Evolutionary conservation across 768 basidiomycete genomes (phyloP), one percentile per base, ranked within the genome.

Genomic region (Hebeloma cylindrosporum): DNA sequence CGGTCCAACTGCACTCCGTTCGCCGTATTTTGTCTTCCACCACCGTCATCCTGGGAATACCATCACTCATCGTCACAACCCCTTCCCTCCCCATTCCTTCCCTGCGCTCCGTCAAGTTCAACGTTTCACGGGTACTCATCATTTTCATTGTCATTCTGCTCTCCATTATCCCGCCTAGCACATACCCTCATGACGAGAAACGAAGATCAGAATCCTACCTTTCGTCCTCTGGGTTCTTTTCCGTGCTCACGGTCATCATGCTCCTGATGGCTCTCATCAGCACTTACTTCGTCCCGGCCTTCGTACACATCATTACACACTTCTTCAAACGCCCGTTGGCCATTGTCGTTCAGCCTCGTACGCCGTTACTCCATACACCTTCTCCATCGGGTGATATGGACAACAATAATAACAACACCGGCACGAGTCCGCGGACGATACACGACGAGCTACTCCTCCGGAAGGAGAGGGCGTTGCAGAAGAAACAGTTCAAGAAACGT

Each of bases 381-480:
- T 47, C 50, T 9, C 39, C 54, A 13, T 49, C 55, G 10, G 37
- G 20, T 7, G 41, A 47, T 18, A 23, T 43, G 3, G 27, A 39
- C 26, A 38, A 39, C 20, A 36, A 28, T 18, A 38, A 40, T 21
- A 36, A 28, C 21, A 38, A 40, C 43, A 27, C 30, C n/a, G 43
- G 30, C 10, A 29, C 59, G 8, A 55, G 51, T 47, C 55, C 47
- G 16, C 45, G 51, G 30, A 33, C 71, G 29, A 63, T 70, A 10
- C 64, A 71, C 14, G 86, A 89, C 58, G 83, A 87, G 45, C 78
- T 97, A 16, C 68, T 97, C 23, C 81, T 88, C 55, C 75, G 88
- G 49, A 97, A 97, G 68, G 93, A 97, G 64, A 72, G 80, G 34
- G 82, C 82, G 30, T 67, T 97, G 47, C 93, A 96, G 65, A 78